Evolutionary conservation across 2,329 filamentous ascomycete species (phyloP).

Genomic region (Thelonectria rubi): DNA sequence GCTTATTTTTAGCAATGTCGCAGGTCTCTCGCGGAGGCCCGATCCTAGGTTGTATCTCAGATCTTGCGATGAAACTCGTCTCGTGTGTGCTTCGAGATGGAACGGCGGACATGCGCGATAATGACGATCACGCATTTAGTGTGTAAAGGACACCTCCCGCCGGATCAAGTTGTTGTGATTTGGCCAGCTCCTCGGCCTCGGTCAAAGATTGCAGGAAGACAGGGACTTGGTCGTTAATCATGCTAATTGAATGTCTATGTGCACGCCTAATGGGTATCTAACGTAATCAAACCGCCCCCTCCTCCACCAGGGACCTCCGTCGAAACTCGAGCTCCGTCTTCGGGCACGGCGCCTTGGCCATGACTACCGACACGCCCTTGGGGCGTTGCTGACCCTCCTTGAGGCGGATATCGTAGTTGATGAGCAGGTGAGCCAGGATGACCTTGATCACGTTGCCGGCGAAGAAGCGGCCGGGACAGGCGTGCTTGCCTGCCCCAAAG

Average conservation of each 20-base stretch:
- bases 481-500: slow-evolving; percentile 58
- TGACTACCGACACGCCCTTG: slow-evolving; percentile 50
- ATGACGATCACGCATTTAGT: background rate
- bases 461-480: slow-evolving; percentile 60
- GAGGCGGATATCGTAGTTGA: slow-evolving; percentile 54
- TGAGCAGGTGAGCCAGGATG: slow-evolving; percentile 52
- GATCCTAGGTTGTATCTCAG: background rate
- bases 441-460: slow-evolving; percentile 58
- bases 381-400: slow-evolving; percentile 51
- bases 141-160: background rate
- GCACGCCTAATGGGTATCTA: slow-evolving; percentile 27
- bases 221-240: background rate
- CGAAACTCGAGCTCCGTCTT: slow-evolving; percentile 53
- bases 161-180: background rate
- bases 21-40: background rate
- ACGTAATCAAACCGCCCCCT: slow-evolving; percentile 15
- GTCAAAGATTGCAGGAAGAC: background rate
- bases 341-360: slow-evolving; percentile 53
- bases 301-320: slow-evolving; percentile 41
- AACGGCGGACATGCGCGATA: background rate
- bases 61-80: slow-evolving; percentile 1
- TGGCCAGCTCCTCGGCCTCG: background rate
- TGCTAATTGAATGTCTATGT: slow-evolving; percentile 26
- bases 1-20: background rate
- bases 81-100: background rate